Percentiles rank a stretch among this genome's conserved stretches.
These are phyloP conservation scores for Ammopiptanthus mongolicus DNA, from an alignment of 306 rosid genomes.

Conservation along the genomic window DNA sequence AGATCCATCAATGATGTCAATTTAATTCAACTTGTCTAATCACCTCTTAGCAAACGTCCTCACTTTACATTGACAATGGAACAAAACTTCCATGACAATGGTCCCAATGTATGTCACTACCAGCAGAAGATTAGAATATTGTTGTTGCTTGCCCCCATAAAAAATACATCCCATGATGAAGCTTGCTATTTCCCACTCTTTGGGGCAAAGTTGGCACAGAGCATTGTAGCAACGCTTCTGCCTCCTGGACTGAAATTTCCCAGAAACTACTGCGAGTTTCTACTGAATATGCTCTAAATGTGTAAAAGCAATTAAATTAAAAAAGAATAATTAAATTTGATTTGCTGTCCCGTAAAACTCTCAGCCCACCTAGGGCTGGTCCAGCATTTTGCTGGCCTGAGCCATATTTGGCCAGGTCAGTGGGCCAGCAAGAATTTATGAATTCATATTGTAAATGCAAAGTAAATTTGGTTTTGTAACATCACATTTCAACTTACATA, in stretches of 20 bases:
- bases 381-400: neutral
- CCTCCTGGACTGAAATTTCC: no score
- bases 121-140: conserved; percentile 28
- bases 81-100: conserved; percentile 27
- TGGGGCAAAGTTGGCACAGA: neutral
- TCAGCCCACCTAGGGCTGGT: no score
- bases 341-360: no score
- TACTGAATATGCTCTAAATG: no score
- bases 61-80: conserved; percentile 32
- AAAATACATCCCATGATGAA: conserved; percentile 26
- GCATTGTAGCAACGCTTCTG: no score
- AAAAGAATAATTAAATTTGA: no score
- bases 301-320: no score
- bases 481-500: conserved; percentile 36
- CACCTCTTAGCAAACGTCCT: conserved; percentile 34
- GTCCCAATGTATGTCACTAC: conserved; percentile 34
- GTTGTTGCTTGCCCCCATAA: conserved; percentile 34
- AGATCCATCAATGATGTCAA: conserved; percentile 10
- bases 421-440: neutral
- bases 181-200: conserved; percentile 23
- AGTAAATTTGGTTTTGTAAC: conserved; percentile 4
- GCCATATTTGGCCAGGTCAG: neutral
- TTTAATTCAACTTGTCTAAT: conserved; percentile 33
- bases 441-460: neutral
- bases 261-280: no score